Evolutionary conservation across 352 stramenopile genomes (phyloP), one percentile per base, ranked within the genome.

Genomic region (Pythium grandisporangium): DNA sequence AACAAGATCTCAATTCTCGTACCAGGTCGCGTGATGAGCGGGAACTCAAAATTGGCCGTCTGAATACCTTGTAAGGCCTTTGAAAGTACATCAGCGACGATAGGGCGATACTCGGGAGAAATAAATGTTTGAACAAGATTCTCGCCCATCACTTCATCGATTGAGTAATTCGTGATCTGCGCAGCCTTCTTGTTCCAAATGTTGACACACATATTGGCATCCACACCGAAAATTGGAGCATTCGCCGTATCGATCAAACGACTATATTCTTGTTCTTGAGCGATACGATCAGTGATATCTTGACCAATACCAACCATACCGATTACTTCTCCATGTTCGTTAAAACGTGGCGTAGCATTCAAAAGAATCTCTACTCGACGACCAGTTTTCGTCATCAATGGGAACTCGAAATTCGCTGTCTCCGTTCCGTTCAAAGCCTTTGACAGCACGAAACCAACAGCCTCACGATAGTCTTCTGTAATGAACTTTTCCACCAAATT

Each of bases 121-220:
- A 93, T 93, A 45, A 96, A 95, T 8, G 68, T 91, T 47, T 84
- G 67, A 11, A 93, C 80, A 1, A 90, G 58, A 35, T 89, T 86
- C 30, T 89, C 72, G 3, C 76, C 76, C 68, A 90, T 84, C 10
- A 92, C 82, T 62, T 96, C 82, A 23, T 70, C 52, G 20, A 77
- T 89, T 5, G 74, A 67, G 51, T 93, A 95, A 38, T 93, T 87
- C 19, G 84, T 96, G 48, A 95, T 89, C 29, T 96, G 68, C 7
- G 70, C 76, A 16, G 75, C 84, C 48, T 95, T 93, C 13, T 87
- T 63, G 55, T 96, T 95, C 85, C 83, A 93, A 30, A 93, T 93
- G 35, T 92, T 94, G 10, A 95, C 76, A 26, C 66, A 67, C 35
- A 86, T 67, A 26, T 72, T 63, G 14, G 35, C 52, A 34, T 87